Base-by-base conservation (phyloP, 208 protist species). In the Crithidia thermophila region DNA sequence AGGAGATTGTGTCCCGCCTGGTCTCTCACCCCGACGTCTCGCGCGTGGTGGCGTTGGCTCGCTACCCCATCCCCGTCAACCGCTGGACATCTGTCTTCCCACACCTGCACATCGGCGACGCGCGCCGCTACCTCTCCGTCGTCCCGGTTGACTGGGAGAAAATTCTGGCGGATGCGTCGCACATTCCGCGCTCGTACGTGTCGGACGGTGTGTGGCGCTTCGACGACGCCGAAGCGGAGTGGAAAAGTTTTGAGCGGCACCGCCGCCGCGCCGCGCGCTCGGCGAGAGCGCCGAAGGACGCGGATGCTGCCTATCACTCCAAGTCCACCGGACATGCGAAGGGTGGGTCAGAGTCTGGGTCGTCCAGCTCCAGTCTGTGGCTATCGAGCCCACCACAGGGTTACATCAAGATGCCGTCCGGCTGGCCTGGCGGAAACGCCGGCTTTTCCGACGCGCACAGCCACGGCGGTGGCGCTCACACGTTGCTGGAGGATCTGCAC, bases 131-230 rank as follows among this genome's bases (percentile, higher is more conserved):
- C 45, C 64, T 88, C 47, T 87, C 83, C 34, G 81, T 84, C 31
- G 78, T 88, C n/a, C 75, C 78, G 3, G 65, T 84, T n/a, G 79
- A 92, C 53, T 88, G 87, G 82, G 61, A 80, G 28, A 84, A 80
- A 47, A 68, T 93, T 21, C 42, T 83, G 2, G 78, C 71, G 3
- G 81, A 88, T 40, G 61, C 77, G n/a, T 58, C 78, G 27, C 79
- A 77, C 59, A 67, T 87, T 18, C 81, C 76, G 10, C 30, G 51
- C 5, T 87, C 79, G 10, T 82, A 84, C 63, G 62, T 87, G 9
- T 61, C 55, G 1, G 64, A 77, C n/a, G 82, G 85, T 7, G 63
- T 65, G 46, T 87, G 81, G 79, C 27, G 57, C 40, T 66, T 68
- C 39, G 53, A 75, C n/a, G 67, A 79, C 10, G 72, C 46, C 39